phyloP scores from a whole-genome alignment of 352 stramenopile genomes.

The Globisporangium carolinianum region DNA sequence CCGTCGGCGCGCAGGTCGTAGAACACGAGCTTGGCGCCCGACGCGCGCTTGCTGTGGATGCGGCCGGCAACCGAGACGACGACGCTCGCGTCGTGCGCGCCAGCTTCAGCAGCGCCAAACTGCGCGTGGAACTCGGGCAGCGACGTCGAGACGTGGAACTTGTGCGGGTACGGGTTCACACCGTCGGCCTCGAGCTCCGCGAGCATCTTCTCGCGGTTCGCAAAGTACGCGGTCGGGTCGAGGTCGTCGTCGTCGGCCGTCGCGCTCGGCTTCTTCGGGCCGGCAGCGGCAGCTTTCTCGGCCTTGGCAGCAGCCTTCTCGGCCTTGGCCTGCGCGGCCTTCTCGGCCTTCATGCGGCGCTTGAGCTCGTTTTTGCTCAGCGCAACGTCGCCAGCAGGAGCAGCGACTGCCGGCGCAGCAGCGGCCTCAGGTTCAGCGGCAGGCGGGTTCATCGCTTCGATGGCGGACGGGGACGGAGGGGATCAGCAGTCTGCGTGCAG shows the following conservation, averaged over 20 bases:
- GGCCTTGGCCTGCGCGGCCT: constrained; percentile 91
- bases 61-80: constrained; percentile 92
- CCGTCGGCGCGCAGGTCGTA: constrained; percentile 96
- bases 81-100: constrained; percentile 71
- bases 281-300: constrained; percentile 38
- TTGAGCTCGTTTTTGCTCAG: constrained; percentile 99
- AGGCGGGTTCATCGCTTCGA: constrained; percentile 13
- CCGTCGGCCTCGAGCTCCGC: constrained; percentile 88
- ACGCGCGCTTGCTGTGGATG: constrained; percentile 92
- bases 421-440: constrained; percentile 7
- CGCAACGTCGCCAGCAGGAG: constrained; percentile 11
- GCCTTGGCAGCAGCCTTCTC: constrained; percentile 89
- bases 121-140: constrained; percentile 93
- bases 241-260: constrained; percentile 91
- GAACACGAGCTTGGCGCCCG: constrained; percentile 97
- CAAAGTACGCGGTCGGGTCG: constrained; percentile 97
- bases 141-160: constrained; percentile 94
- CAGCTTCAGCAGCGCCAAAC: constrained; percentile 77
- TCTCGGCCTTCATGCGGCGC: constrained; percentile 95
- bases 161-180: constrained; percentile 97
- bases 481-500: too few relatives aligned
- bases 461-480: too few relatives aligned
- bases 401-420: background rate
- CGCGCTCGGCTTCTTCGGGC: constrained; percentile 55
- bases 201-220: constrained; percentile 91